Evolutionary conservation across 176 grass and related monocot species (phyloP).

Genomic region (Cenchrus purpureus): DNA sequence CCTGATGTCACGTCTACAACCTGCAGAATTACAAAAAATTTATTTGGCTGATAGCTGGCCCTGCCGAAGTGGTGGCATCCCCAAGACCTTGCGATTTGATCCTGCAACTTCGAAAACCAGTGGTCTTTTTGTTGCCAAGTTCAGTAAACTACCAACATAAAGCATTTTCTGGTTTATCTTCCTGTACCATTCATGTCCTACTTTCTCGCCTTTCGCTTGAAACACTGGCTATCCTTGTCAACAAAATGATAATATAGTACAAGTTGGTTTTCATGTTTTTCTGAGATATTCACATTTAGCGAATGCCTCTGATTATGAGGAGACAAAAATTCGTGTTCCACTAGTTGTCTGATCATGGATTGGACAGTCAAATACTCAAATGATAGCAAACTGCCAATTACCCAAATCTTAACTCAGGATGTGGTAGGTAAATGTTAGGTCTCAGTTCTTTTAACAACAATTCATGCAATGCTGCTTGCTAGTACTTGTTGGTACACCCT

Average conservation of each 20-base stretch:
- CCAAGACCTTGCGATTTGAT: constrained; percentile 77
- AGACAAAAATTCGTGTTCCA: not conserved
- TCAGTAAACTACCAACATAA: constrained; percentile 61
- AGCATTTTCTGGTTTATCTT: constrained; percentile 27
- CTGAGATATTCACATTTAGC: not conserved
- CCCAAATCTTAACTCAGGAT: constrained; percentile 15
- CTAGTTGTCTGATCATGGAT: not conserved
- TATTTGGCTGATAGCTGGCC: constrained; percentile 65
- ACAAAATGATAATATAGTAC: constrained; percentile 23
- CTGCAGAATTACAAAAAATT: constrained; percentile 68
- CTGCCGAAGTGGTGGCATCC: constrained; percentile 65
- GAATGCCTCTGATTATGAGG: not conserved
- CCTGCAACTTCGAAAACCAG: constrained; percentile 68
- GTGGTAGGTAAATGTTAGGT: constrained; percentile 37
- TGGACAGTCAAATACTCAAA: constrained; percentile 32
- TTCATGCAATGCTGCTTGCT: not conserved
- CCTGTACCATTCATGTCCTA: not conserved
- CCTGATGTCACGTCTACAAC: constrained; percentile 8
- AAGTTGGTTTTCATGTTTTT: constrained; percentile 14
- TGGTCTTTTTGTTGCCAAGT: constrained; percentile 86
- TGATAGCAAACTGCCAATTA: constrained; percentile 2
- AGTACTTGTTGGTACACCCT: constrained; percentile 42
- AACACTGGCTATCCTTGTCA: constrained; percentile 17
- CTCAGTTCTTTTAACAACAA: constrained; percentile 33
- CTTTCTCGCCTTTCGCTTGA: constrained; percentile 13